These are phyloP conservation scores for Penicillium mononematosum DNA, from an alignment of 495 filamentous ascomycete species.

Conservation along the genomic window DNA sequence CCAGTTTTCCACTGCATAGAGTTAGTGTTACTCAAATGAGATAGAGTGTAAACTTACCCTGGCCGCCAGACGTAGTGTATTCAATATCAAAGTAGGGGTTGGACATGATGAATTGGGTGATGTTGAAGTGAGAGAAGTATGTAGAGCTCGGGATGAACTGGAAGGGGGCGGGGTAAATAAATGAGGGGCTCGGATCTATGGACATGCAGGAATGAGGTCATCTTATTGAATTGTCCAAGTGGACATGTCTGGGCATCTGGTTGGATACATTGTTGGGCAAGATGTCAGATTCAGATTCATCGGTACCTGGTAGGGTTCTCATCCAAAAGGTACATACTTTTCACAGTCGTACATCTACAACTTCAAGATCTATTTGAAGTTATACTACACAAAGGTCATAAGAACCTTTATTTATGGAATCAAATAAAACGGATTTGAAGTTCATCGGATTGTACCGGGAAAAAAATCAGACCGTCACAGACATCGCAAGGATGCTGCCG, in stretches of 20 bases:
- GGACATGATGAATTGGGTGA: not conserved
- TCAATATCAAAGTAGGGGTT: constrained; percentile 1
- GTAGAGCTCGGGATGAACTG: no score
- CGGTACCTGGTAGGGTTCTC: no score
- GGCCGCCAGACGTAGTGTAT: not conserved
- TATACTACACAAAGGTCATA: no score
- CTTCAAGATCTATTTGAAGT: no score
- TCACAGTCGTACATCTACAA: no score
- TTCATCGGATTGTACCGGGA: not conserved
- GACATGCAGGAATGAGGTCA: constrained; percentile 3
- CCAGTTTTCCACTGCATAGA: not conserved
- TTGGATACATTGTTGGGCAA: no score
- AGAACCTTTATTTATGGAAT: no score
- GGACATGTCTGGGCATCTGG: no score
- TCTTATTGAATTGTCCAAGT: not conserved
- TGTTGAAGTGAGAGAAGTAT: no score
- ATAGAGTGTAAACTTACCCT: not conserved
- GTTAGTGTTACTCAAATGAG: not conserved
- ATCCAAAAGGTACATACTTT: no score
- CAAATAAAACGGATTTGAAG: not conserved
- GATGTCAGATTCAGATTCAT: no score
- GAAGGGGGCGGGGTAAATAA: not conserved
- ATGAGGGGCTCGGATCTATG: not conserved
- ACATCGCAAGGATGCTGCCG: not conserved
- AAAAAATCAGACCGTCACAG: not conserved